Evolutionary conservation across 768 basidiomycete species (phyloP).

Genomic region (Collybia nuda): DNA sequence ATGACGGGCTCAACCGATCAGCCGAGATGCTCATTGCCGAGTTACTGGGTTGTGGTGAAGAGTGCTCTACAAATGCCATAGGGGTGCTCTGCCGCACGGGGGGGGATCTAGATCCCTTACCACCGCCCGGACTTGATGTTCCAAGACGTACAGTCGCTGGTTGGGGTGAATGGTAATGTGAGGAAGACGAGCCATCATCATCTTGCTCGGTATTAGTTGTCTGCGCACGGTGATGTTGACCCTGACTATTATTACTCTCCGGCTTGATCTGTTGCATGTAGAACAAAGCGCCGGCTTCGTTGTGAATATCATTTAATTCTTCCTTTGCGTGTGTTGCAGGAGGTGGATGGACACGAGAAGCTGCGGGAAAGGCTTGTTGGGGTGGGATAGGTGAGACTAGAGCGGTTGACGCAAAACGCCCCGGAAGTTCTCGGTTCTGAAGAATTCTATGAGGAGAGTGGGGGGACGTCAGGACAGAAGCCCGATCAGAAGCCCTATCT

Average conservation of each 20-base stretch:
- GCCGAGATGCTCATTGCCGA: conserved; percentile 17
- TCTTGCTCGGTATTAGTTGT: conserved; percentile 44
- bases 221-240: conserved; percentile 35
- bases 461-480: conserved; percentile 36
- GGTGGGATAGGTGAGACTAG: conserved; percentile 18
- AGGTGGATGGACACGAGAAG: conserved; percentile 1
- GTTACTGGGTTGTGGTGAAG: conserved; percentile 14
- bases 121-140: conserved; percentile 7
- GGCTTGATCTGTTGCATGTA: conserved; percentile 63
- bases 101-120: conserved; percentile 12
- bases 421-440: conserved; percentile 11
- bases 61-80: conserved; percentile 33
- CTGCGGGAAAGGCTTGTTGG: conserved; percentile 13
- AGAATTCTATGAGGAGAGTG: conserved; percentile 27
- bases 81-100: conserved; percentile 35
- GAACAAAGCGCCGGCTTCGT: conserved; percentile 65
- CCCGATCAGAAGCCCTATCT: conserved; percentile 11
- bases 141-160: conserved; percentile 4
- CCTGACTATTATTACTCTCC: conserved; percentile 10
- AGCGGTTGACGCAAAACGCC: conserved; percentile 8
- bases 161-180: conserved; percentile 7
- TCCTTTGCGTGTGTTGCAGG: conserved; percentile 10
- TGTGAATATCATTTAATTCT: conserved; percentile 36
- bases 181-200: conserved; percentile 30
- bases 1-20: conserved; percentile 31